Percentiles rank a stretch among this genome's conserved stretches.
Conservation (phyloP, 495 filamentous ascomycete species). For the Polyplosphaeria fusca region DNA sequence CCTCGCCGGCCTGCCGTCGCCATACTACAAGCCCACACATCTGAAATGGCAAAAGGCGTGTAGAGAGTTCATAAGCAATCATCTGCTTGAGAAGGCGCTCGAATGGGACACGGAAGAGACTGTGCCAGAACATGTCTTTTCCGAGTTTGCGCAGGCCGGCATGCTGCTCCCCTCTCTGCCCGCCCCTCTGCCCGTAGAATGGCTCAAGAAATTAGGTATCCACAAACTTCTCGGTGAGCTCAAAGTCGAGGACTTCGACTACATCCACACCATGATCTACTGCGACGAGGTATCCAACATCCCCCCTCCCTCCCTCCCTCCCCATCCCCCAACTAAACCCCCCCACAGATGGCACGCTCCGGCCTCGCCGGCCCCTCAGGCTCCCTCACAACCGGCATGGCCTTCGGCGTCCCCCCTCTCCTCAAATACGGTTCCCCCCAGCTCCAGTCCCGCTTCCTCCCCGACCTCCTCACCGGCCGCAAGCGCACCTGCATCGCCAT, state of each 20-base stretch:
- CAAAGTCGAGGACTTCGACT: constrained; percentile 72
- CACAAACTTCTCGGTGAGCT: constrained; percentile 62
- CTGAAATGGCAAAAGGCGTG: constrained; percentile 65
- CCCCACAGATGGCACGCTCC: constrained; percentile 55
- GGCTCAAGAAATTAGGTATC: constrained; percentile 63
- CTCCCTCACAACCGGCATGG: constrained; percentile 63
- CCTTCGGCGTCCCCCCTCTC: constrained; percentile 68
- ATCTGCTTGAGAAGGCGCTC: constrained; percentile 58
- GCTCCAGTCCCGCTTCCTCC: constrained; percentile 62
- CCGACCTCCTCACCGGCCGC: constrained; percentile 62
- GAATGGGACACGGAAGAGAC: constrained; percentile 64
- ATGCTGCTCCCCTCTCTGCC: constrained; percentile 62
- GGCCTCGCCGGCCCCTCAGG: constrained; percentile 60
- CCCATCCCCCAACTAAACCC: constrained; percentile 3
- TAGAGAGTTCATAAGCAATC: constrained; percentile 58
- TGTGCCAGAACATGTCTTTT: constrained; percentile 61
- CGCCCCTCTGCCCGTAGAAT: constrained; percentile 63
- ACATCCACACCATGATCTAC: constrained; percentile 67
- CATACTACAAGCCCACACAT: constrained; percentile 64
- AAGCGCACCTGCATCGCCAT: constrained; percentile 72
- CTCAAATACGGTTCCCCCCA: constrained; percentile 61
- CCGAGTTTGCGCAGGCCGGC: constrained; percentile 50
- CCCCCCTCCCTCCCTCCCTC: background rate
- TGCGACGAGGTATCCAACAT: constrained; percentile 52
- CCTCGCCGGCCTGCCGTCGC: constrained; percentile 64